phyloP scores from a whole-genome alignment of 441 rosid species.

The Erodium texanum region DNA sequence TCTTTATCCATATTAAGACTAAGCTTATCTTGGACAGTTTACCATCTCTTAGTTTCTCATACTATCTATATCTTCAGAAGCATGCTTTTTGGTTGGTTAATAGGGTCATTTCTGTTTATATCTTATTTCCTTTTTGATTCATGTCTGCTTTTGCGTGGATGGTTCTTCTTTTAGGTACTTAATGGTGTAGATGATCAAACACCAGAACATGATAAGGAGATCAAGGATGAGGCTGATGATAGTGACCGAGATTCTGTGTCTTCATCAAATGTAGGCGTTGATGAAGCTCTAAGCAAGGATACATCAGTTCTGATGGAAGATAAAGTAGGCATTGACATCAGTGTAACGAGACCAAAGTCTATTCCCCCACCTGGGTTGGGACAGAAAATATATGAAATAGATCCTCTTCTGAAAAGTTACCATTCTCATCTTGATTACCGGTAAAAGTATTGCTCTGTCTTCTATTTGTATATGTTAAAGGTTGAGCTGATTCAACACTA shows the following conservation, averaged over 20 bases:
- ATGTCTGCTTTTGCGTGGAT: slow-evolving; percentile 8
- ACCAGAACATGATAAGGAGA: slow-evolving; percentile 35
- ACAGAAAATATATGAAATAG: slow-evolving; percentile 75
- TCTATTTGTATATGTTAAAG: not conserved
- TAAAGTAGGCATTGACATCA: slow-evolving; percentile 1
- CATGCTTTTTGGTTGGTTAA: not conserved
- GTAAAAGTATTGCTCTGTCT: slow-evolving; percentile 32
- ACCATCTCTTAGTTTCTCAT: not conserved
- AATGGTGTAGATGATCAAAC: slow-evolving; percentile 27
- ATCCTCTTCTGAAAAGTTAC: slow-evolving; percentile 49
- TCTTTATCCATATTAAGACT: not conserved
- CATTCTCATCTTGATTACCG: slow-evolving; percentile 80
- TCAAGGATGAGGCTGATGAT: slow-evolving; percentile 21
- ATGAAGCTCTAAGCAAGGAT: slow-evolving; percentile 23
- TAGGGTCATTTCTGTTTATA: slow-evolving; percentile 6
- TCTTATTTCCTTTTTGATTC: slow-evolving; percentile 2
- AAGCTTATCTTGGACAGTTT: not conserved
- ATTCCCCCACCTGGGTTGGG: slow-evolving; percentile 75
- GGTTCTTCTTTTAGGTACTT: slow-evolving; percentile 28
- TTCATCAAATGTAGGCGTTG: slow-evolving; percentile 23
- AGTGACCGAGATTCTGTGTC: slow-evolving; percentile 23
- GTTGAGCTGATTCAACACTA: not conserved
- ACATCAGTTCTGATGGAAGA: slow-evolving; percentile 10
- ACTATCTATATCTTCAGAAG: not conserved
- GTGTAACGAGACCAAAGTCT: slow-evolving; percentile 17